Base-by-base conservation (phyloP, 164 flowering plant genomes). In the Vitis rotundifolia region DNA sequence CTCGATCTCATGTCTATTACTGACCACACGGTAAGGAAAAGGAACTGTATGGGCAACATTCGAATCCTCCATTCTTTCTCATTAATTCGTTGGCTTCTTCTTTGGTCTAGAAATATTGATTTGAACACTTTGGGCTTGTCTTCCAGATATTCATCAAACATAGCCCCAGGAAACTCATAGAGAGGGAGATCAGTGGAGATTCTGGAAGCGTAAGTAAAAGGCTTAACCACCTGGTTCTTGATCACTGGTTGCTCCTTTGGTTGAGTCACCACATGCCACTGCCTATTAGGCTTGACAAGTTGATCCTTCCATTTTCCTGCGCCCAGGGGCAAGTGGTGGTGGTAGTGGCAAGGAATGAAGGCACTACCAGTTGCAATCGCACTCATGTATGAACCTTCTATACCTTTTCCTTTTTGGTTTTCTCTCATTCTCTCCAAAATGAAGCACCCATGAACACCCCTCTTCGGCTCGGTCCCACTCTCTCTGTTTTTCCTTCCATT, bases 21-120 rank as follows among this genome's bases (percentile, higher is more conserved):
- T 50, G 93, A 91, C 66, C 61, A 68, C 28, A 77, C 86, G 0
- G 85, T 83, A 26, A 87, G 71, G 70, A 86, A 87, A 13, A 89
- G 63, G 77, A 89, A 84, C 15, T 87, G 79, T 75, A 86, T 75
- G 5, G 93, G 91, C 68, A 87, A 75, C 93, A 87, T 89, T 69
- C 86, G 85, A 44, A 89, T 78, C 69, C 88, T 84, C 93, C 93
- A 89, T 50, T 84, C 89, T 60, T 86, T 95, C 84, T 91, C 87
- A 75, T 77, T 91, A 48, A 93, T 81, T 67, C 79, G 83, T 51
- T 77, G 83, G 77, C 91, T 86, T 70, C 91, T 85, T 55, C 77
- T 67, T 73, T 84, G 84, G 63, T 92, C 98, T 2, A 93, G 98
- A 73, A 93, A 93, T 1, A 91, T 90, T 56, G 98, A 92, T 70